Evolutionary conservation across 345 rosid species (phyloP).

Genomic region (Trapa bicornis): DNA sequence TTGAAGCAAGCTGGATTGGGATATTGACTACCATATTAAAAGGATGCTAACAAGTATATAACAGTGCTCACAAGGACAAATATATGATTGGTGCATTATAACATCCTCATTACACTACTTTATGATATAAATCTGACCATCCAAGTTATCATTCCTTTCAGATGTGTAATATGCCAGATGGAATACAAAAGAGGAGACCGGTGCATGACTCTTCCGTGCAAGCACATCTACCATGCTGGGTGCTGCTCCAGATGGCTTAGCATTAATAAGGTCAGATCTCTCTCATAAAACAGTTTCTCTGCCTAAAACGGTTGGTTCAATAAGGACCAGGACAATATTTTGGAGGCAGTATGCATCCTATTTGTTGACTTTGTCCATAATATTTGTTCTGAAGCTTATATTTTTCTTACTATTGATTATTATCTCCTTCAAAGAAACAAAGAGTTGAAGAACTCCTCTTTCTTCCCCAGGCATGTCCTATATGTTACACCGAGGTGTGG

Average conservation of each 20-base stretch:
- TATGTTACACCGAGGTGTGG: constrained; percentile 81
- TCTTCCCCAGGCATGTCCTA: constrained; percentile 69
- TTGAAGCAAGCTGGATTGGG: neutral
- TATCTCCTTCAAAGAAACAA: neutral
- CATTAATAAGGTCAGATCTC: constrained; percentile 64
- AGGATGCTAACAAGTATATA: too few species aligned
- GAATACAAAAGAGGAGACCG: constrained; percentile 26
- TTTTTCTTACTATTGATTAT: neutral
- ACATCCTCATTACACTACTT: too few species aligned
- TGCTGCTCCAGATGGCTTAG: constrained; percentile 89
- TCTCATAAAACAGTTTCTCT: neutral
- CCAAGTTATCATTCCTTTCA: constrained; percentile 9
- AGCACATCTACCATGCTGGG: constrained; percentile 66
- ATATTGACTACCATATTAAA: neutral
- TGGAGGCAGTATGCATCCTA: neutral
- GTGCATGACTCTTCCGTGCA: constrained; percentile 77
- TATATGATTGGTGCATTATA: too few species aligned
- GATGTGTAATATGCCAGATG: constrained; percentile 99
- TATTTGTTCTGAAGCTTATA: too few species aligned
- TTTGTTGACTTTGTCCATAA: too few species aligned
- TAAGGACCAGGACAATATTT: neutral
- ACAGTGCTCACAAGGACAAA: too few species aligned
- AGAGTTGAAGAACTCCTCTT: neutral
- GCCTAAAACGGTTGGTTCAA: too few species aligned
- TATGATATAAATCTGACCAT: too few species aligned